These are phyloP conservation scores for Neurospora terricola DNA, from an alignment of 495 filamentous ascomycete genomes.

Conservation along the genomic window DNA sequence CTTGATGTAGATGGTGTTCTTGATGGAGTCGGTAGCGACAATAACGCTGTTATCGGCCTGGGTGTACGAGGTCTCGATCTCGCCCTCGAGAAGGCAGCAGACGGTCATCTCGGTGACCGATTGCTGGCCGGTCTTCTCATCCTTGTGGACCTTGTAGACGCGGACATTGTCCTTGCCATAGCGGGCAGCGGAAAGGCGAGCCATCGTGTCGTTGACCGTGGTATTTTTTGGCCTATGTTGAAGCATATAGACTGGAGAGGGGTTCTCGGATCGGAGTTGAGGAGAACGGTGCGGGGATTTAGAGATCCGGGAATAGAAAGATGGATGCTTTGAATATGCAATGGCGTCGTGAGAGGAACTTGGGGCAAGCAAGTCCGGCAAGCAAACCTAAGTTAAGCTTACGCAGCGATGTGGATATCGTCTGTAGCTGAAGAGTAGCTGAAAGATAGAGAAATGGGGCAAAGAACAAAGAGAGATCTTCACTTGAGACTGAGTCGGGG, in stretches of 20 bases:
- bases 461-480: not conserved
- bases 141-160: slow-evolving; percentile 82
- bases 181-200: slow-evolving; percentile 59
- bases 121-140: slow-evolving; percentile 65
- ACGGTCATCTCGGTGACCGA: slow-evolving; percentile 93
- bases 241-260: not conserved
- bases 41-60: slow-evolving; percentile 89
- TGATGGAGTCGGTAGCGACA: slow-evolving; percentile 95
- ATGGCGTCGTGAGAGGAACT: not conserved
- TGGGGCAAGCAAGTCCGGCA: not conserved
- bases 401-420: not conserved
- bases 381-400: not conserved
- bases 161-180: slow-evolving; percentile 99
- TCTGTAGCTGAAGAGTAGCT: not conserved
- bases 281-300: not conserved
- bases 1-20: slow-evolving; percentile 91
- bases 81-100: slow-evolving; percentile 78
- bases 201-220: slow-evolving; percentile 29
- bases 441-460: not conserved
- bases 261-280: not conserved
- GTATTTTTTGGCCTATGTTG: not conserved
- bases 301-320: not conserved
- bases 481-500: not conserved
- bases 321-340: not conserved
- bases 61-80: slow-evolving; percentile 90